Evolutionary conservation across 106 monocot species (phyloP).

Genomic region (Dendrobium officinale): DNA sequence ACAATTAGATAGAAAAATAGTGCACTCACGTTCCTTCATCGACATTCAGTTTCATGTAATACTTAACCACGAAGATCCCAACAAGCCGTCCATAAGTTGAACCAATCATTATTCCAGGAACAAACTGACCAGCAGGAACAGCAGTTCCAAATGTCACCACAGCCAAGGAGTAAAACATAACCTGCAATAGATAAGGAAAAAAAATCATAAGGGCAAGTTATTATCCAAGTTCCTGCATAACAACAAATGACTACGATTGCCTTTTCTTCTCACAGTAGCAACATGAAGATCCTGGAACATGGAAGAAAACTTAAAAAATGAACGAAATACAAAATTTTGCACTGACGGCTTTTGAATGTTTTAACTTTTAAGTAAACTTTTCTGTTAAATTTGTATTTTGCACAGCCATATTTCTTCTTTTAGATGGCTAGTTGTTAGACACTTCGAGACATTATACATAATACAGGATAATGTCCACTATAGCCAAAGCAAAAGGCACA

Average conservation of each 20-base stretch:
- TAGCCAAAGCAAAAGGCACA: background rate
- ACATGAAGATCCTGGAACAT: slow-evolving; percentile 2
- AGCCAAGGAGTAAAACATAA: slow-evolving; percentile 89
- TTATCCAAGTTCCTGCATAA: background rate
- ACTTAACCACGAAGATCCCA: slow-evolving; percentile 94
- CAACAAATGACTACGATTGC: background rate
- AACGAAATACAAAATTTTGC: background rate
- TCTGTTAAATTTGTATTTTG: background rate
- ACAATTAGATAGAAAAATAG: background rate
- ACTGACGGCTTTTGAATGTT: background rate
- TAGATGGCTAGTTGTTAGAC: background rate
- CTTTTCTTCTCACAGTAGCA: background rate
- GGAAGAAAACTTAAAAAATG: background rate
- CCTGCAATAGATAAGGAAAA: slow-evolving; percentile 34
- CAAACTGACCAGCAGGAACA: slow-evolving; percentile 98
- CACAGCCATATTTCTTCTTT: background rate
- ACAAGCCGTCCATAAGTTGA: slow-evolving; percentile 98
- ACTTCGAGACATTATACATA: background rate
- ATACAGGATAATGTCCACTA: background rate
- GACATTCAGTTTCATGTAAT: slow-evolving; percentile 80
- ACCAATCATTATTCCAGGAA: slow-evolving; percentile 99
- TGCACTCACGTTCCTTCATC: slow-evolving; percentile 96
- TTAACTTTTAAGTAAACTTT: background rate
- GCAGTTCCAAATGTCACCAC: slow-evolving; percentile 95
- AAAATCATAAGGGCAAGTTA: background rate